Evolutionary conservation across 495 filamentous ascomycete genomes (phyloP), one percentile per base, ranked within the genome.

Genomic region (Massariosphaeria phaeospora): DNA sequence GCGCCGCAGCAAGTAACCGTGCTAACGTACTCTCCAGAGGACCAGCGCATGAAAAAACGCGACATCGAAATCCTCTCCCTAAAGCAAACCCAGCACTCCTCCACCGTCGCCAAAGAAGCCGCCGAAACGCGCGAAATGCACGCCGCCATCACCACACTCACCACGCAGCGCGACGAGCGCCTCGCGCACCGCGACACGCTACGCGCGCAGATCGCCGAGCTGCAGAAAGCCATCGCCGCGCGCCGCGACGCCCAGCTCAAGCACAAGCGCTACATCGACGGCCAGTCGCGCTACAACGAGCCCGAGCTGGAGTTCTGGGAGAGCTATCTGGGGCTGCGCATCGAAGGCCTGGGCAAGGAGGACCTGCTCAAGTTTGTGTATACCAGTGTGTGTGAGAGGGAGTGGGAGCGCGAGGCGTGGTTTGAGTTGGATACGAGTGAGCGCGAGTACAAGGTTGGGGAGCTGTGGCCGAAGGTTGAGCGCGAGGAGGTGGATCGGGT

Each of bases 241-340:
- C 78, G 75, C 41, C 55, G 80, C 2, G 77, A 83, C 48, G 79
- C 81, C 12, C 83, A 85, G 67, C 76, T 79, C 52, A 72, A 72
- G 44, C 77, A 85, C 56, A 74, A 79, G 72, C 76, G 80, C 44
- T 77, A 86, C 55, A 65, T 91, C 23, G 86, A 94, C 66, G 75
- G 82, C 25, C 91, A 96, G 70, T 77, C 84, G 30, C 79, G 88
- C 35, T 84, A 86, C 55, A 96, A 97, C 69, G 78, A 84, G 36
- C 93, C 93, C 2, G 93, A 98, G 69, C 76, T 97, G 33, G 84
- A 89, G 33, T 97, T 98, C 69, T 98, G 94, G 94, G 84, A 94
- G 65, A 84, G 86, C 50, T 89, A 89, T 67, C 73, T 98, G 55
- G 86, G 91, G 52, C 63, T 97, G 72, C 75, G 85, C 44, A 91